Evolutionary conservation across 805 yeast species (phyloP), one percentile per base, ranked within the genome.

Genomic region (Candida incommunis): DNA sequence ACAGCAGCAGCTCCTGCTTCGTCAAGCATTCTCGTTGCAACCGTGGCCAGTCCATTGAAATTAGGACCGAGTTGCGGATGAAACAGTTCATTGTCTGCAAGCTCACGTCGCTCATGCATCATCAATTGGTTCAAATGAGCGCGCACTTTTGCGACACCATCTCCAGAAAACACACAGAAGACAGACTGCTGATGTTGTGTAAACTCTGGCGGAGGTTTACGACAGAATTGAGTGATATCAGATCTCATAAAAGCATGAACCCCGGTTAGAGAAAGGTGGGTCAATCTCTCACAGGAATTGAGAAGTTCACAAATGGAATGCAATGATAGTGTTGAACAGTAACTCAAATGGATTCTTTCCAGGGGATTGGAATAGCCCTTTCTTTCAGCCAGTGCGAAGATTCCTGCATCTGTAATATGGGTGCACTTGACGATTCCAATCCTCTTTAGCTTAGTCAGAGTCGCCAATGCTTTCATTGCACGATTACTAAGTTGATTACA

Each of bases 121-220:
- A 16, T 24, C 34, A 41, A 9, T 29, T 40, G 24, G 46, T 72
- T 78, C 41, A 90, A 69, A 58, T 82, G 80, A 35, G 75, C 77
- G 50, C 96, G 74, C 50, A 90, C 69, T 48, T 76, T 75, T 42
- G 69, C 74, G 16, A 92, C 95, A 5, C 96, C 96, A 48, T 75
- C 76, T 1, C 97, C 97, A 26, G 90, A 80, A 58, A 87, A 92
- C 11, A 90, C 98, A 65, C 97, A 90, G 57, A 92, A 90, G 42
- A 83, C 71, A 21, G 79, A 73, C 51, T 80, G 80, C 61, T 92
- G 98, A 55, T 81, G 81, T 46, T 80, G 84, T 44, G 80, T 87
- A 60, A 92, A 88, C 54, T 87, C 96, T 11, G 82, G 76, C 3
- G 98, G 97, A 1, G 97, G 92, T 5, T 80, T 83, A 23, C 97